phyloP scores from a whole-genome alignment of 352 stramenopile species.

The Phytophthora boehmeriae region DNA sequence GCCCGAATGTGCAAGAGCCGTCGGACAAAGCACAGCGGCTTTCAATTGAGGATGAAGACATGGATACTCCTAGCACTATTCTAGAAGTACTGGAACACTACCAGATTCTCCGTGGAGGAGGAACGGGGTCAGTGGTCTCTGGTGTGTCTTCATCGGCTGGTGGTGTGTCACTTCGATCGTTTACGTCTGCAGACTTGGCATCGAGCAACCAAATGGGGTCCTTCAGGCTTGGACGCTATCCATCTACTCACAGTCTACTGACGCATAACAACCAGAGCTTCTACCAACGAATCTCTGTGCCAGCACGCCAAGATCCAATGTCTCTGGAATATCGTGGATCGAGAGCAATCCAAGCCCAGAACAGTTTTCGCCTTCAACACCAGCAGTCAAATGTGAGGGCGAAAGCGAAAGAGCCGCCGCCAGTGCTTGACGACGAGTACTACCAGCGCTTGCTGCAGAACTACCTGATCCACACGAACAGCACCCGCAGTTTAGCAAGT shows the following conservation, averaged over 20 bases:
- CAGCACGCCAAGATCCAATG: slow-evolving; percentile 16
- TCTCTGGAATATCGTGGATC: slow-evolving; percentile 21
- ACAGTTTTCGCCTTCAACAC: slow-evolving; percentile 33
- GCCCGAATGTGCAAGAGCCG: slow-evolving; percentile 21
- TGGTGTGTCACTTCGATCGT: slow-evolving; percentile 51
- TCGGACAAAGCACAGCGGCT: slow-evolving; percentile 17
- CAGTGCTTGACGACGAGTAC: slow-evolving; percentile 65
- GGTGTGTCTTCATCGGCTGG: slow-evolving; percentile 47
- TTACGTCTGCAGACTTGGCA: slow-evolving; percentile 50
- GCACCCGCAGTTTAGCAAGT: slow-evolving; percentile 43
- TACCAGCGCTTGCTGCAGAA: slow-evolving; percentile 68
- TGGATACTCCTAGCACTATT: slow-evolving; percentile 41
- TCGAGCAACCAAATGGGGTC: slow-evolving; percentile 32
- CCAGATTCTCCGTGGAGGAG: slow-evolving; percentile 35
- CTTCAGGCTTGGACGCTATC: slow-evolving; percentile 31
- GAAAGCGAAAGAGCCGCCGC: slow-evolving; percentile 21
- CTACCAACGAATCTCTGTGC: slow-evolving; percentile 18
- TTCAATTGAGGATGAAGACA: not conserved
- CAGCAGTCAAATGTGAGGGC: slow-evolving; percentile 28
- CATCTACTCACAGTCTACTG: slow-evolving; percentile 34
- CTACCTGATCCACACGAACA: slow-evolving; percentile 65
- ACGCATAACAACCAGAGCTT: slow-evolving; percentile 37
- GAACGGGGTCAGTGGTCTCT: slow-evolving; percentile 28
- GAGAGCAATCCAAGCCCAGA: slow-evolving; percentile 27
- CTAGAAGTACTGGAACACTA: slow-evolving; percentile 71